Conservation (phyloP, 208 protist species). For the Angomonas deanei region DNA sequence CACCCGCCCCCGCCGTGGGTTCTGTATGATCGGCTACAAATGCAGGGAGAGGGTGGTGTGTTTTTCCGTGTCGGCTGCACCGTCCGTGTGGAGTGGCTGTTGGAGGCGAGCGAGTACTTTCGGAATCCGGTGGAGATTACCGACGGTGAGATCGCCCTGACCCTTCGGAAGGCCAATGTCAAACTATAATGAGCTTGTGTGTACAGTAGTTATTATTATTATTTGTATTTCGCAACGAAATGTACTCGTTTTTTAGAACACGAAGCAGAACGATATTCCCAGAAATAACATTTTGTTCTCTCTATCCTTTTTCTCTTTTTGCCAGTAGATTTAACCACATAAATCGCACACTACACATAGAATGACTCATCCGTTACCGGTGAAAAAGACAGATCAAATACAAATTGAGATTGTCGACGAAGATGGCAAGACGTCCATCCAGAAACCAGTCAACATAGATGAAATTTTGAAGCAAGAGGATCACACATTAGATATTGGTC, state of each 20-base stretch:
- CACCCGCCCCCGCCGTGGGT: conserved; percentile 49
- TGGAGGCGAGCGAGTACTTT: conserved; percentile 69
- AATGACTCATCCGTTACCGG: no score
- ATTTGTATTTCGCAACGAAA: no score
- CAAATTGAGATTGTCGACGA: conserved; percentile 63
- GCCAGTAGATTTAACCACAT: conserved; percentile 1
- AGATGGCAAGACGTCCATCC: conserved; percentile 39
- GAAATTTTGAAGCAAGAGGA: conserved; percentile 52
- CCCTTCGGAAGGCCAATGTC: conserved; percentile 21
- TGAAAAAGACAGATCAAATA: conserved; percentile 19
- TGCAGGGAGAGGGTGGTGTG: conserved; percentile 66
- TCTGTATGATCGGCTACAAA: conserved; percentile 79
- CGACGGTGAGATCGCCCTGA: conserved; percentile 59
- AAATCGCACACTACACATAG: background rate
- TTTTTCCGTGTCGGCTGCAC: conserved; percentile 59
- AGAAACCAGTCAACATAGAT: conserved; percentile 61
- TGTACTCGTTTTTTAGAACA: no score
- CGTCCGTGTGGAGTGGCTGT: conserved; percentile 72
- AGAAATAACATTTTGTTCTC: no score
- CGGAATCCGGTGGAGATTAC: conserved; percentile 46
- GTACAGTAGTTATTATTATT: background rate
- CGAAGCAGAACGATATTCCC: no score
- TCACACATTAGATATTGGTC: conserved; percentile 40
- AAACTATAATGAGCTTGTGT: no score
- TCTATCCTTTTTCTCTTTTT: background rate